These are phyloP conservation scores for Colletotrichum sp. DNA, from an alignment of 2,329 filamentous ascomycete species.

Conservation along the genomic window DNA sequence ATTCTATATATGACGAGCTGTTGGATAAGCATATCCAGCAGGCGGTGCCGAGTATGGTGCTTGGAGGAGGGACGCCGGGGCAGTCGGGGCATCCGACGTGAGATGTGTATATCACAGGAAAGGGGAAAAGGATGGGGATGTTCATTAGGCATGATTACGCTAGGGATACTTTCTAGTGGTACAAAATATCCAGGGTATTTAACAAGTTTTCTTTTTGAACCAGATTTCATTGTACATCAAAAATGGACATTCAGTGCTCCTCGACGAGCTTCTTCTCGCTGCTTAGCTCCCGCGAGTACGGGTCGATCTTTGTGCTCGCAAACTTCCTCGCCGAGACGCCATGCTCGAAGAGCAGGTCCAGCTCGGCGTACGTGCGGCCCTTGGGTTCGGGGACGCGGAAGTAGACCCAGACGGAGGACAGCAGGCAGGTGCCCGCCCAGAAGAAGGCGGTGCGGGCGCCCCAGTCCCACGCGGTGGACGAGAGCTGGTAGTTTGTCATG, in stretches of 20 bases:
- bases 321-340: conserved; percentile 44
- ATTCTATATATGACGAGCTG: conserved; percentile 40
- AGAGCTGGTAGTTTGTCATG: conserved; percentile 54
- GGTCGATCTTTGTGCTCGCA: conserved; percentile 40
- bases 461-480: conserved; percentile 51
- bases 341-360: conserved; percentile 47
- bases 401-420: conserved; percentile 54
- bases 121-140: not conserved
- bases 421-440: conserved; percentile 52
- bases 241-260: not conserved
- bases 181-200: not conserved
- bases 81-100: not conserved
- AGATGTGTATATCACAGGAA: not conserved
- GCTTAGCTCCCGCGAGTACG: conserved; percentile 29
- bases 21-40: conserved; percentile 45
- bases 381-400: conserved; percentile 60
- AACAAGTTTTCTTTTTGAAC: not conserved
- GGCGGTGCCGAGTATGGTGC: conserved; percentile 30
- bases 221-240: not conserved
- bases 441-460: conserved; percentile 52
- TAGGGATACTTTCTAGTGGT: not conserved
- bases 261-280: conserved; percentile 14
- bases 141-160: conserved; percentile 10
- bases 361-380: conserved; percentile 48
- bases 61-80: not conserved